Evolutionary conservation across 2,329 filamentous ascomycete genomes (phyloP), one percentile per base, ranked within the genome.

Genomic region (Alternaria burnsii): DNA sequence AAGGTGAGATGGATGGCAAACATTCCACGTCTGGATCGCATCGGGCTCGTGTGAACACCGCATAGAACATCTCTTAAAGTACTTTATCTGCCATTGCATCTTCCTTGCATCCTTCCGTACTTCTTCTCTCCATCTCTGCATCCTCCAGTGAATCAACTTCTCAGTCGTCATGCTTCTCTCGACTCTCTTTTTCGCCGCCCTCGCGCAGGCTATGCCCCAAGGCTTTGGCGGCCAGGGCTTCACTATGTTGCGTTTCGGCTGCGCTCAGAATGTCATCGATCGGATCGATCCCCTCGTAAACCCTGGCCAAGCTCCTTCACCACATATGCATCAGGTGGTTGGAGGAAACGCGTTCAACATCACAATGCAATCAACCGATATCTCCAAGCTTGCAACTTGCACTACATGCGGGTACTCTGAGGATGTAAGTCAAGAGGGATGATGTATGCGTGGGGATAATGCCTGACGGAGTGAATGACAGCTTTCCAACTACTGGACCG

Each of bases 311-410:
- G 55, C 69, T 2, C 76, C 71, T 2, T 76, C 75, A 0, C 73
- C 76, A 1, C 78, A 80, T 53, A 67, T 75, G 58, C 78, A 80
- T 63, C 79, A 81, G 64, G 73, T 81, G 46, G 78, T 76, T 3
- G 79, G 79, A 26, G 82, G 82, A 4, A 80, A 83, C 61, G 80
- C 79, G 1, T 83, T 83, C 74, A 82, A 83, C 58, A 72, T 76
- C 14, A 76, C 81, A 1, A 83, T 83, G 81, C 68, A 77, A 38
- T 71, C 61, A 24, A 63, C 65, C 12, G 73, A 75, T 60, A 64
- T 76, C n/a, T 58, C 70, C 12, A 67, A 67, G 22, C 63, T 65
- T 64, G 73, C 73, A 4, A 73, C 69, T 5, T 82, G 81, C 71
- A 82, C 80, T 1, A 81, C 79, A 0, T 82, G 80, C 63, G 76